Evolutionary conservation across 345 rosid genomes (phyloP).

Genomic region (Eucalyptus paniculata): DNA sequence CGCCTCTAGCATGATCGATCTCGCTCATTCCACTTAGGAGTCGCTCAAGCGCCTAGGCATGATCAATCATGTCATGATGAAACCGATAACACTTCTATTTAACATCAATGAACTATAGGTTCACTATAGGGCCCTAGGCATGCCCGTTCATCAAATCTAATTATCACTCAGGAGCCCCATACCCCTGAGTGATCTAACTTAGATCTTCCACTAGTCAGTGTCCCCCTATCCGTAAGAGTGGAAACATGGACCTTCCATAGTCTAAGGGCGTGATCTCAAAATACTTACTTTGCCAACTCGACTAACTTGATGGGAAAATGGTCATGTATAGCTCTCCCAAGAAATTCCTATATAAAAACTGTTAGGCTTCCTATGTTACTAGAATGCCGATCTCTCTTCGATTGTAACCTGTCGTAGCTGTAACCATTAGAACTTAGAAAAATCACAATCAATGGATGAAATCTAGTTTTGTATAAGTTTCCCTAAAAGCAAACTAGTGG

Average conservation of each 20-base stretch:
- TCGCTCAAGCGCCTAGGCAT: too few species aligned
- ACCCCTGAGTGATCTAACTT: neutral
- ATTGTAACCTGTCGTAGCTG: neutral
- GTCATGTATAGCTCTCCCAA: neutral
- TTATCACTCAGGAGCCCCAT: neutral
- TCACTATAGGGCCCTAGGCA: neutral
- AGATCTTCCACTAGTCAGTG: neutral
- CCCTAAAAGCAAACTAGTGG: neutral
- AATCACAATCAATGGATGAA: neutral
- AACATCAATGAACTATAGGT: neutral
- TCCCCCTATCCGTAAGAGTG: neutral
- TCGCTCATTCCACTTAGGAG: rapidly evolving
- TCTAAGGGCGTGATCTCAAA: neutral
- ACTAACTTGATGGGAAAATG: neutral
- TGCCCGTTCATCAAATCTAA: neutral
- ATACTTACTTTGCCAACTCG: neutral
- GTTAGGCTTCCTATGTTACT: neutral
- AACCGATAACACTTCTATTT: neutral
- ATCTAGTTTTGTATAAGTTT: neutral
- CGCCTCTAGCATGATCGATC: neutral
- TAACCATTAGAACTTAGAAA: neutral
- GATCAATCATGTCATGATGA: neutral
- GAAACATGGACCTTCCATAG: neutral
- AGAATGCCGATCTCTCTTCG: neutral
- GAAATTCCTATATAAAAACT: neutral